Conservation (phyloP, 139 green algal genomes). For the Ettlia oleoabundans region DNA sequence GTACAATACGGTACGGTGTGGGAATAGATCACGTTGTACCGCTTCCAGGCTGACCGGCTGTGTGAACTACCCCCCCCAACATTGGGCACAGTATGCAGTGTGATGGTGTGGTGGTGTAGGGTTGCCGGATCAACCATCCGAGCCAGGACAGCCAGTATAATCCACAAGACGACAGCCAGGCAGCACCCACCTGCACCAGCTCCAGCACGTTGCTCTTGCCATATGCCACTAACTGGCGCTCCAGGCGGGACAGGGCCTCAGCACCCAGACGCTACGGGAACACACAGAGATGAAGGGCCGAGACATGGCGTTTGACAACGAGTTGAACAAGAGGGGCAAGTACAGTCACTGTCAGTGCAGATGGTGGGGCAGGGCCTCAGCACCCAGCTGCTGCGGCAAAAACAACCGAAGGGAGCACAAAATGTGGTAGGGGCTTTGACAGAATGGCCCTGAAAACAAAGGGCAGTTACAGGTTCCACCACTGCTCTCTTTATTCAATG, state of each 20-base stretch:
- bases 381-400: conserved; percentile 19
- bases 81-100: too few species aligned
- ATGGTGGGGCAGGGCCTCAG: neutral
- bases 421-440: neutral
- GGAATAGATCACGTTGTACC: too few species aligned
- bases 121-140: too few species aligned
- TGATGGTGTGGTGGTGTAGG: neutral
- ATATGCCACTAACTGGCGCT: conserved; percentile 56
- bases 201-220: conserved; percentile 57
- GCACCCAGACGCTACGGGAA: conserved; percentile 15
- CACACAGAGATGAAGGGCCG: too few species aligned
- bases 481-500: too few species aligned
- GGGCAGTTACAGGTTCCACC: neutral
- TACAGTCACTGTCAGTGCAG: too few species aligned
- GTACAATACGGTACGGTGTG: neutral
- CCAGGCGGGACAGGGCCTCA: conserved; percentile 20
- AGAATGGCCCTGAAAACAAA: neutral
- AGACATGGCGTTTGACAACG: too few species aligned
- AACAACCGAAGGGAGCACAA: neutral
- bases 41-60: too few species aligned
- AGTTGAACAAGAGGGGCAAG: too few species aligned
- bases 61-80: too few species aligned
- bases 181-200: conserved; percentile 33
- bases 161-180: too few species aligned
- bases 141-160: neutral